Conservation (phyloP, 2,329 filamentous ascomycete genomes). For the Neopestalotiopsis clavispora region DNA sequence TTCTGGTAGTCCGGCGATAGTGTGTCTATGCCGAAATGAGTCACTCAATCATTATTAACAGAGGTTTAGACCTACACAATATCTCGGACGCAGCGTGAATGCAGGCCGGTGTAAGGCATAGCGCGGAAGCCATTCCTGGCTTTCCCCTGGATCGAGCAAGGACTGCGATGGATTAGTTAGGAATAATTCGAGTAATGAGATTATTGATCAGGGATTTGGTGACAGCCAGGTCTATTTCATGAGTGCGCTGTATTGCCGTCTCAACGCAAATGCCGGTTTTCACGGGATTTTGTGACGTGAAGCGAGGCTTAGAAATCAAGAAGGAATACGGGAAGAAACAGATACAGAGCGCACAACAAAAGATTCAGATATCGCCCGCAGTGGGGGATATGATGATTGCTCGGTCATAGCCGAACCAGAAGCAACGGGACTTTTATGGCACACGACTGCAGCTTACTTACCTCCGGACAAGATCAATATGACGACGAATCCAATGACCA, state of each 20-base stretch:
- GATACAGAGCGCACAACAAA: too few relatives aligned
- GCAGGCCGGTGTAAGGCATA: conserved; percentile 65
- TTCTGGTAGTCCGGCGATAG: conserved; percentile 65
- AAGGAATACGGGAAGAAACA: too few relatives aligned
- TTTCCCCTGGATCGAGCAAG: conserved; percentile 22
- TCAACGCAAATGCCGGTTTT: too few relatives aligned
- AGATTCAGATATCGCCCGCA: too few relatives aligned
- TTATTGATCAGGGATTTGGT: background rate
- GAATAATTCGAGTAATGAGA: background rate
- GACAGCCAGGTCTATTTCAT: background rate
- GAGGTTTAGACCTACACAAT: conserved; percentile 42
- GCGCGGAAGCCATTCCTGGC: conserved; percentile 28
- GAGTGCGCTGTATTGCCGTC: too few relatives aligned
- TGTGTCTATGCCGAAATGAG: conserved; percentile 45
- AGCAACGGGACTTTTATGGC: background rate
- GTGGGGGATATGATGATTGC: too few relatives aligned
- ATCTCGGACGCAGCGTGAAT: conserved; percentile 67
- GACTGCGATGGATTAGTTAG: conserved; percentile 20
- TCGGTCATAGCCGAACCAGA: background rate
- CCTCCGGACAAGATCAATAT: conserved; percentile 36
- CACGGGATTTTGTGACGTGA: too few relatives aligned
- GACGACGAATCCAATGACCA: conserved; percentile 34
- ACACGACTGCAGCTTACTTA: conserved; percentile 24
- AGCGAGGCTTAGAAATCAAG: too few relatives aligned
- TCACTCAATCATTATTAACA: background rate